A percentile compares a stretch with the other conserved stretches of the same genome.
Evolutionary conservation across 192 early-diverging fungal genomes (phyloP).

Genomic region (Podila epigama): DNA sequence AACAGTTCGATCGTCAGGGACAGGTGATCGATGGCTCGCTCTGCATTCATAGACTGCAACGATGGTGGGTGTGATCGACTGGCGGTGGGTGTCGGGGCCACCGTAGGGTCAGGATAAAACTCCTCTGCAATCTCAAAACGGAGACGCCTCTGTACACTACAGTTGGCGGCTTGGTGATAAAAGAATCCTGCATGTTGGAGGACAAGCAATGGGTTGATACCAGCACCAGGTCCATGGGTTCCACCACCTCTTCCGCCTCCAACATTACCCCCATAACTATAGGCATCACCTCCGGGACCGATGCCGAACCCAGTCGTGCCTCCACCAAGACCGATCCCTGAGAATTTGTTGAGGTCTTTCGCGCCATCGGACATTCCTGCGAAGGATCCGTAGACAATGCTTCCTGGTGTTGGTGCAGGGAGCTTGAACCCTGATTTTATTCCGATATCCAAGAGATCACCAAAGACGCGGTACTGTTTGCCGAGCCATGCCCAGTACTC

Average conservation of each 20-base stretch:
- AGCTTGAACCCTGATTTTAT: conserved; percentile 71
- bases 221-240: conserved; percentile 30
- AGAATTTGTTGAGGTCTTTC: conserved; percentile 45
- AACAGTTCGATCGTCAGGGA: conserved; percentile 79
- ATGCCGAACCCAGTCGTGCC: conserved; percentile 45
- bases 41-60: conserved; percentile 49
- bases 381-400: conserved; percentile 52
- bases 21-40: conserved; percentile 70
- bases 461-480: conserved; percentile 84
- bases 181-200: conserved; percentile 90
- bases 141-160: conserved; percentile 73
- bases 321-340: conserved; percentile 36
- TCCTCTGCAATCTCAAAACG: conserved; percentile 60
- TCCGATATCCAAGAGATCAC: conserved; percentile 77
- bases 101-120: conserved; percentile 24
- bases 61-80: conserved; percentile 48
- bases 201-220: conserved; percentile 67
- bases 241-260: conserved; percentile 46
- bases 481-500: conserved; percentile 89
- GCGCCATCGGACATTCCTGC: conserved; percentile 25
- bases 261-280: conserved; percentile 24
- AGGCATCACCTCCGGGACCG: conserved; percentile 25
- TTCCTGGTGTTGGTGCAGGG: conserved; percentile 64
- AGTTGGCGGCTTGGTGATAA: conserved; percentile 78
- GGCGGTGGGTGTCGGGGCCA: conserved; percentile 16